Evolutionary conservation across 768 basidiomycete genomes (phyloP).

Genomic region (Serendipita sp.): DNA sequence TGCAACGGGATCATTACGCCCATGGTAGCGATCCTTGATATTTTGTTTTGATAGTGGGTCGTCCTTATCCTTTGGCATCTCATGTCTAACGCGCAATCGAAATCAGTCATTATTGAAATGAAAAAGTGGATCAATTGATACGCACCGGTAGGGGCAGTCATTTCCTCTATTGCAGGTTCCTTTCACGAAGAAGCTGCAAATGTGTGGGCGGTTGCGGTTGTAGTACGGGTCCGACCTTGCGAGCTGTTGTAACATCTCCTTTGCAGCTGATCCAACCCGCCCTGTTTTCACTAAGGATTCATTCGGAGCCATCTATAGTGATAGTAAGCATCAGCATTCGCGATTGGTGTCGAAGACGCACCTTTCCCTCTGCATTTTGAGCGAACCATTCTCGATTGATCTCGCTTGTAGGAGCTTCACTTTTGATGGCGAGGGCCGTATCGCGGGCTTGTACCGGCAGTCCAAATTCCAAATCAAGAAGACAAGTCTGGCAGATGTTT

Average conservation of each 20-base stretch:
- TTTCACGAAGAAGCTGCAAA: conserved; percentile 92
- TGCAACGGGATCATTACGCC: conserved; percentile 85
- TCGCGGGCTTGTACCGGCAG: conserved; percentile 95
- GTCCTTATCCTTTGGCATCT: conserved; percentile 70
- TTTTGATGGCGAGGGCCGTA: conserved; percentile 73
- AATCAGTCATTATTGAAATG: not conserved
- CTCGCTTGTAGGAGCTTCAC: conserved; percentile 87
- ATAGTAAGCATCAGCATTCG: not conserved
- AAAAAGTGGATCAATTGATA: conserved; percentile 1
- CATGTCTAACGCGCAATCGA: conserved; percentile 43
- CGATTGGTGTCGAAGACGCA: conserved; percentile 22
- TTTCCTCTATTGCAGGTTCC: conserved; percentile 84
- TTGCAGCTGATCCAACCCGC: conserved; percentile 61
- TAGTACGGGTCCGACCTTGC: conserved; percentile 95
- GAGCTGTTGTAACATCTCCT: conserved; percentile 92
- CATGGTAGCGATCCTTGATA: conserved; percentile 88
- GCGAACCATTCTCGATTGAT: conserved; percentile 94
- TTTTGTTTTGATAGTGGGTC: conserved; percentile 69
- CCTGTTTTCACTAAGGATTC: conserved; percentile 46
- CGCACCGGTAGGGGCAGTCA: conserved; percentile 79
- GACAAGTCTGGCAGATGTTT: conserved; percentile 95
- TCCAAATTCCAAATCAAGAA: conserved; percentile 91
- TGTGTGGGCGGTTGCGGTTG: conserved; percentile 85
- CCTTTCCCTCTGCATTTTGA: conserved; percentile 81
- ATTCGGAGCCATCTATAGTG: conserved; percentile 48